A percentile compares a stretch with the other conserved stretches of the same genome.
Evolutionary conservation across 176 grass and related monocot species (phyloP).

Genomic region (Ensete glaucum): DNA sequence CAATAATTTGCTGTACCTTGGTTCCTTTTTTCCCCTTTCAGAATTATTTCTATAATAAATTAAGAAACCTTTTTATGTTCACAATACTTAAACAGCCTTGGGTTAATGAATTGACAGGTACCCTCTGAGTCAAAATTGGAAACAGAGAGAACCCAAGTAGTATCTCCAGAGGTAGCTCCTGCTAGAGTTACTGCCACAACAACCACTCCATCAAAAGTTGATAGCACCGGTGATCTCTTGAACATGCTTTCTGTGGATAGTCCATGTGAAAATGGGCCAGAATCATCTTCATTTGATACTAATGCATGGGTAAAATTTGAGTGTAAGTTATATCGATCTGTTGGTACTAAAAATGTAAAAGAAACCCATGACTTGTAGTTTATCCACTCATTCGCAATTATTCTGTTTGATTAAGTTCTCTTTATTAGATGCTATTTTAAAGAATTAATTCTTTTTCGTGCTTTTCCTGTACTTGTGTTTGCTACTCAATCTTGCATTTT

Average conservation of each 20-base stretch:
- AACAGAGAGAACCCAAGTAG: constrained; percentile 8
- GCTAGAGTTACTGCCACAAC: constrained; percentile 16
- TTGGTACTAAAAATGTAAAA: neutral
- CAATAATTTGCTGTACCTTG: neutral
- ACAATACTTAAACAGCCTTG: constrained; percentile 14
- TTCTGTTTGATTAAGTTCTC: neutral
- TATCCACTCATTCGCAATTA: neutral
- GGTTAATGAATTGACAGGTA: constrained; percentile 22
- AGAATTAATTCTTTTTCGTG: neutral
- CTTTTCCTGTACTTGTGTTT: neutral
- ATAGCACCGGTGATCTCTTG: constrained; percentile 27
- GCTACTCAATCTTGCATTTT: neutral
- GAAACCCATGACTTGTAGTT: neutral
- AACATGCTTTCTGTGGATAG: constrained; percentile 19
- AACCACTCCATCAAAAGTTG: constrained; percentile 14
- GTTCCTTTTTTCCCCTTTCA: neutral
- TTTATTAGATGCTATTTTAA: neutral
- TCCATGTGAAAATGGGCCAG: constrained; percentile 10
- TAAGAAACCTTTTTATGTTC: neutral
- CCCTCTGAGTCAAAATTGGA: constrained; percentile 26
- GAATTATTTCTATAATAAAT: neutral
- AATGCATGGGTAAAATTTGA: constrained; percentile 41
- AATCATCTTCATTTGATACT: constrained; percentile 26
- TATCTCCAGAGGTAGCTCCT: constrained; percentile 15
- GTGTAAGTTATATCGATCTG: constrained; percentile 24